Evolutionary conservation across 768 basidiomycete species (phyloP).

Genomic region (Mycena kentingensis): DNA sequence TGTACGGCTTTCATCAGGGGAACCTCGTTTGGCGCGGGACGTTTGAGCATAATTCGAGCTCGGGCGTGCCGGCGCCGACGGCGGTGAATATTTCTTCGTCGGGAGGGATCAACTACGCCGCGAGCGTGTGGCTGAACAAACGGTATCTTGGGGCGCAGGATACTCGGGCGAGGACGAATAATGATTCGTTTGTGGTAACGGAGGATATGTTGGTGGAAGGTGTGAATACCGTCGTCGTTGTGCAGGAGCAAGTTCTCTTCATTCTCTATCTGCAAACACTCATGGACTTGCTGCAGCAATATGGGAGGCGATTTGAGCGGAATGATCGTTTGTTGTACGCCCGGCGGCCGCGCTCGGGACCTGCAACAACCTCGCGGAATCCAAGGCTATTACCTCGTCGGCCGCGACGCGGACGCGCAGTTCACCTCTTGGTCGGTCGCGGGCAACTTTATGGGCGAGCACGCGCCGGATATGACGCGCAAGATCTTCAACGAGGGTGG

Average conservation of each 20-base stretch:
- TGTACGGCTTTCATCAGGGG: conserved; percentile 53
- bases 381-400: conserved; percentile 20
- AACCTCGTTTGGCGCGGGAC: conserved; percentile 19
- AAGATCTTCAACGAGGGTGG: conserved; percentile 55
- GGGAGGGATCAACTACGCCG: conserved; percentile 36
- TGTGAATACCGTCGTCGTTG: conserved; percentile 16
- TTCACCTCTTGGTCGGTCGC: conserved; percentile 19
- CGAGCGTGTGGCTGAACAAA: conserved; percentile 60
- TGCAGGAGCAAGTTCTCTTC: conserved; percentile 16
- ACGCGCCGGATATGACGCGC: conserved; percentile 47
- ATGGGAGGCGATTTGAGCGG: conserved; percentile 22
- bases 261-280: neutral
- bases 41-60: conserved; percentile 11
- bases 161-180: conserved; percentile 15
- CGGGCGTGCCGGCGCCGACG: conserved; percentile 11
- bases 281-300: conserved; percentile 2
- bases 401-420: conserved; percentile 11
- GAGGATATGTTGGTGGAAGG: conserved; percentile 10
- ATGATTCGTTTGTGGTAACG: conserved; percentile 12
- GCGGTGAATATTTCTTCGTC: conserved; percentile 19
- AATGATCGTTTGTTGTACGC: conserved; percentile 19
- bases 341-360: conserved; percentile 20
- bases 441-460: conserved; percentile 20
- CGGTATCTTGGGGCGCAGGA: conserved; percentile 46
- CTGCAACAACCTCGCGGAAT: conserved; percentile 19